Evolutionary conservation across 2,329 filamentous ascomycete species (phyloP).

Genomic region (Paraconiothyrium brasiliense): DNA sequence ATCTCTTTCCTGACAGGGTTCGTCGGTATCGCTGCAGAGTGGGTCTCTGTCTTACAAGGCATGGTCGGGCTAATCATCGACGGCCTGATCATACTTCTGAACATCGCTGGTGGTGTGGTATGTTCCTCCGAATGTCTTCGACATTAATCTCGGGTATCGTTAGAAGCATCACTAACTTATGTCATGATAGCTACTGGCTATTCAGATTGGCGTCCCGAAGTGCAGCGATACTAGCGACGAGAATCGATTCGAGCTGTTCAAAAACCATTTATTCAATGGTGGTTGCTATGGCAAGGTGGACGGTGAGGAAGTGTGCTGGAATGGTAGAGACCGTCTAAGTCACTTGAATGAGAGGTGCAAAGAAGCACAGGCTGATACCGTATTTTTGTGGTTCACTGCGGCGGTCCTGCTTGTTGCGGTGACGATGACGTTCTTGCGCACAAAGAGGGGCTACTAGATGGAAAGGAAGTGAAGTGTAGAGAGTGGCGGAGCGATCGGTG

Average conservation of each 20-base stretch:
- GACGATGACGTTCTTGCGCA: conserved; percentile 18
- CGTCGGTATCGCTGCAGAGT: conserved; percentile 25
- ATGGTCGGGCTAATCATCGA: conserved; percentile 31
- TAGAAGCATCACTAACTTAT: conserved; percentile 4
- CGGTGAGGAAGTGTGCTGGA: neutral
- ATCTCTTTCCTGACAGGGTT: conserved; percentile 25
- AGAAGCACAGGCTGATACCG: conserved; percentile 24
- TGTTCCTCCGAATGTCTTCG: conserved; percentile 13
- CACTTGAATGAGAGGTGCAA: conserved; percentile 27
- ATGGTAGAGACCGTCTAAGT: neutral
- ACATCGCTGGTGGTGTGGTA: conserved; percentile 34
- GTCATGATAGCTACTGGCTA: conserved; percentile 19
- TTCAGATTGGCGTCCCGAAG: conserved; percentile 19
- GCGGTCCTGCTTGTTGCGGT: conserved; percentile 16
- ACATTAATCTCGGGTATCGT: no score
- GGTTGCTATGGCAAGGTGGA: conserved; percentile 13
- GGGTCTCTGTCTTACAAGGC: conserved; percentile 23
- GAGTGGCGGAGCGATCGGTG: neutral
- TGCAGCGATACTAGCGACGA: conserved; percentile 15
- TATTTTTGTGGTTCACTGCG: conserved; percentile 31
- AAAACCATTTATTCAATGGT: conserved; percentile 30
- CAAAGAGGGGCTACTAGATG: conserved; percentile 13
- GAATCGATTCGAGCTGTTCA: conserved; percentile 11
- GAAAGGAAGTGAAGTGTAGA: neutral
- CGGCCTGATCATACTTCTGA: conserved; percentile 22